phyloP scores from a whole-genome alignment of 768 basidiomycete species.

The Xerocomus brunneocitrinus region DNA sequence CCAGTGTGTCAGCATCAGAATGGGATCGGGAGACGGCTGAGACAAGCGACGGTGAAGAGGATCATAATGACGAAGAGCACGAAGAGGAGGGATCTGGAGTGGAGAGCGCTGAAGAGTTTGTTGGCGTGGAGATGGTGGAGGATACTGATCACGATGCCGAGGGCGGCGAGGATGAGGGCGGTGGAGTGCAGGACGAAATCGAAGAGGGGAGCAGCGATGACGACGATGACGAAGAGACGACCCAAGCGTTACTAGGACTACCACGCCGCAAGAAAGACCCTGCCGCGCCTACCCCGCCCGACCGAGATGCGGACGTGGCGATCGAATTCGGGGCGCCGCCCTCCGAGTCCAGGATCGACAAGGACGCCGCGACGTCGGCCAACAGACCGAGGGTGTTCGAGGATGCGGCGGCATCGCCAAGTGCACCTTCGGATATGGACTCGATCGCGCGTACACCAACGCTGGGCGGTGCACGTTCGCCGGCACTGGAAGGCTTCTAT shows the following conservation, averaged over 20 bases:
- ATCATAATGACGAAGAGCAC: conserved; percentile 16
- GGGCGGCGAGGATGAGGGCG: conserved; percentile 1
- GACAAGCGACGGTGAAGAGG: conserved; percentile 21
- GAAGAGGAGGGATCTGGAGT: conserved; percentile 22
- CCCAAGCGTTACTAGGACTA: conserved; percentile 25
- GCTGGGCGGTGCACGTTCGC: conserved; percentile 16
- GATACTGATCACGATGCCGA: conserved; percentile 7
- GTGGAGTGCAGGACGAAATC: conserved; percentile 29
- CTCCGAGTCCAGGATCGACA: conserved; percentile 8
- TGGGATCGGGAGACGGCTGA: conserved; percentile 17
- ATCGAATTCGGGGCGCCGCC: conserved; percentile 6
- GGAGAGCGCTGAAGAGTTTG: conserved; percentile 38
- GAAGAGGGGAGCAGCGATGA: conserved; percentile 36
- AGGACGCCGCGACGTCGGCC: neutral
- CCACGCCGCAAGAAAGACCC: neutral
- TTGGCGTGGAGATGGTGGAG: conserved; percentile 22
- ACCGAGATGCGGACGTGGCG: neutral
- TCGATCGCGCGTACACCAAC: conserved; percentile 23
- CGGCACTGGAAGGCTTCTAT: conserved; percentile 21
- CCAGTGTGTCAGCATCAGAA: conserved; percentile 38
- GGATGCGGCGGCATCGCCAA: conserved; percentile 19
- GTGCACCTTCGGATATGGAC: conserved; percentile 26
- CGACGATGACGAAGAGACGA: conserved; percentile 31
- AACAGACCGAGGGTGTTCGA: conserved; percentile 1
- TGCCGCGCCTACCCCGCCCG: neutral